A percentile compares a stretch with the other conserved stretches of the same genome.
Conservation (phyloP, 2,329 filamentous ascomycete species). For the Neopestalotiopsis clavispora region DNA sequence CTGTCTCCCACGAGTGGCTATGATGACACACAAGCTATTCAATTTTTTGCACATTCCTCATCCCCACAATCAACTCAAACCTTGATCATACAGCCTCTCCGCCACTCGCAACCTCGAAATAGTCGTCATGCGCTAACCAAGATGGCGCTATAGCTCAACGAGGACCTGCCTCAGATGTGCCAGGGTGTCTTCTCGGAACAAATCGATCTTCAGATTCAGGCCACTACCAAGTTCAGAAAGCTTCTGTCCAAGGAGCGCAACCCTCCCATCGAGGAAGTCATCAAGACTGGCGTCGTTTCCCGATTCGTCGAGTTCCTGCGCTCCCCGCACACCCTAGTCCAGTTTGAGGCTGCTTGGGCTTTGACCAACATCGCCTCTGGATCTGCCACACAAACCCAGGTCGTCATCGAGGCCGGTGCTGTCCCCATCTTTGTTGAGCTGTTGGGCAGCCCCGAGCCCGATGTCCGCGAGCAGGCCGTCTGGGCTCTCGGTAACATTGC, state of each 20-base stretch:
- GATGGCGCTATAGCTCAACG: constrained; percentile 72
- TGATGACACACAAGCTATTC: constrained; percentile 10
- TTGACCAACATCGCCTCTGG: constrained; percentile 99
- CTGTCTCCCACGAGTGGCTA: not conserved
- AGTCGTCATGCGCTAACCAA: constrained; percentile 8
- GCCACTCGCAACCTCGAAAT: not conserved
- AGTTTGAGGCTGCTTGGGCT: constrained; percentile 99
- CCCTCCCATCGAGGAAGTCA: constrained; percentile 97
- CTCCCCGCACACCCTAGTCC: constrained; percentile 95
- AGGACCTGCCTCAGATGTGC: constrained; percentile 98
- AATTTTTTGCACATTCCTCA: constrained; percentile 21
- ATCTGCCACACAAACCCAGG: constrained; percentile 95
- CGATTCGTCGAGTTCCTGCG: constrained; percentile 98
- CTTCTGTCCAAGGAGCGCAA: constrained; percentile 98
- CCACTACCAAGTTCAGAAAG: constrained; percentile 98
- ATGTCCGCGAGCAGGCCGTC: constrained; percentile 97
- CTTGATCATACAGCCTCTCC: not conserved
- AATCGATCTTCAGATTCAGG: constrained; percentile 96
- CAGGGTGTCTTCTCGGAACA: constrained; percentile 97
- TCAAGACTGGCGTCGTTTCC: constrained; percentile 97
- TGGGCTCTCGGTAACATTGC: constrained; percentile 99
- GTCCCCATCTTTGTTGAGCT: constrained; percentile 99
- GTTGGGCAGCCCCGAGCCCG: constrained; percentile 91
- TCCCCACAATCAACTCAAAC: not conserved
- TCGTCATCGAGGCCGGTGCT: constrained; percentile 96